Conservation (phyloP, 2,329 filamentous ascomycete species). For the Arthrobotrys pseudoclavata region DNA sequence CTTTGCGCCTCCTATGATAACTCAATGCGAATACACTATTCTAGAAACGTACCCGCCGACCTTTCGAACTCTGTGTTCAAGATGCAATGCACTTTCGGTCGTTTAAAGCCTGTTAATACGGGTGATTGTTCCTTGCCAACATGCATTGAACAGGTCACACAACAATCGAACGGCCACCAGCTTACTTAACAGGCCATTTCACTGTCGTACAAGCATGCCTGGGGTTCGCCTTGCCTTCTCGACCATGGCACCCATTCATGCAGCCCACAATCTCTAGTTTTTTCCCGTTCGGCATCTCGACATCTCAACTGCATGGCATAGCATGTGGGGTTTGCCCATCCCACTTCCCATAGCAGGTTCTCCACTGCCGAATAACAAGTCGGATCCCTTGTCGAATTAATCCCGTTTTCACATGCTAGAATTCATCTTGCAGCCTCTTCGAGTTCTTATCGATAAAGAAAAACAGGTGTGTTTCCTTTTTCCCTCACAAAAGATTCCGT, state of each 20-base stretch:
- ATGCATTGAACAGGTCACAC: slow-evolving; percentile 16
- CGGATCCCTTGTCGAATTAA: not conserved
- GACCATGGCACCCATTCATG: slow-evolving; percentile 20
- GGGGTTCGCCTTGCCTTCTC: slow-evolving; percentile 2
- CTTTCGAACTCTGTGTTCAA: slow-evolving; percentile 15
- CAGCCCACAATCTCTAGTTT: slow-evolving; percentile 28
- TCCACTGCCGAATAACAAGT: slow-evolving; percentile 24
- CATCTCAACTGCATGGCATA: slow-evolving; percentile 18
- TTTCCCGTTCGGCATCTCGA: slow-evolving; percentile 39
- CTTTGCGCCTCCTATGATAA: not conserved
- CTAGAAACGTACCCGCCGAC: not conserved
- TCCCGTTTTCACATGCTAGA: slow-evolving; percentile 52
- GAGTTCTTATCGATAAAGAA: slow-evolving; percentile 46
- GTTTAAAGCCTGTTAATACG: too few species aligned
- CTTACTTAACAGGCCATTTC: not conserved
- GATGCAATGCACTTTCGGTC: slow-evolving; percentile 2
- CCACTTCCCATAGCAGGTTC: slow-evolving; percentile 37
- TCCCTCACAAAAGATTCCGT: slow-evolving; percentile 27
- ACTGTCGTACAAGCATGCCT: slow-evolving; percentile 10
- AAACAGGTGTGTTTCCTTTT: not conserved
- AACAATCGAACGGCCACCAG: slow-evolving; percentile 8
- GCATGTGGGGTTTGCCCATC: slow-evolving; percentile 36
- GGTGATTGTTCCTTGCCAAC: not conserved
- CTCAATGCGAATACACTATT: not conserved
- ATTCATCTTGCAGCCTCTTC: slow-evolving; percentile 9